Conservation (phyloP, 768 basidiomycete genomes). For the Cystoderma amianthinum region DNA sequence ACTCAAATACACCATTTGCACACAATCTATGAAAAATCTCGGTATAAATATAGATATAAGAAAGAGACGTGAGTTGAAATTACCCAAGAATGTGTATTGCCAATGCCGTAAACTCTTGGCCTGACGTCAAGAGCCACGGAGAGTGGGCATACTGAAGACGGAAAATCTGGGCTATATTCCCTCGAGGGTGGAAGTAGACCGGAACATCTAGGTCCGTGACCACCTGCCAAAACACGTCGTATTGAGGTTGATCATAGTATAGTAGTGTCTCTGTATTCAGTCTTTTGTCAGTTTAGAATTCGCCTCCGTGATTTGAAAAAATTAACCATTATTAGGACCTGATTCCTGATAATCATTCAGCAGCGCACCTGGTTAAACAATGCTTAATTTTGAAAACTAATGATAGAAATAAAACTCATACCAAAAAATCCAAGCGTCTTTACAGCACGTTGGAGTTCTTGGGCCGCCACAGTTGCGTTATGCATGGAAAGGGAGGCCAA, state of each 20-base stretch:
- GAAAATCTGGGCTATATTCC: constrained; percentile 17
- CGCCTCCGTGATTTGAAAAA: neutral
- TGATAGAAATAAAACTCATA: constrained; percentile 2
- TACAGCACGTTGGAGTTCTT: constrained; percentile 31
- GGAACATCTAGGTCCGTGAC: constrained; percentile 31
- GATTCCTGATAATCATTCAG: constrained; percentile 39
- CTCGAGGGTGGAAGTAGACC: constrained; percentile 29
- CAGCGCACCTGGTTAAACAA: constrained; percentile 20
- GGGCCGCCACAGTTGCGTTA: constrained; percentile 30
- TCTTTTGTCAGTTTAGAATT: neutral
- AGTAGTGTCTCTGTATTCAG: constrained; percentile 21
- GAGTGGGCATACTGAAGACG: constrained; percentile 22
- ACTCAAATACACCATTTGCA: constrained; percentile 34
- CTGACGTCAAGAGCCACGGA: constrained; percentile 21
- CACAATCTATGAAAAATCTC: constrained; percentile 14
- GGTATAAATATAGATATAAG: neutral
- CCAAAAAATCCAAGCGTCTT: constrained; percentile 32
- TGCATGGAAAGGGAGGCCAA: constrained; percentile 39
- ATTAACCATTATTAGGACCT: constrained; percentile 27
- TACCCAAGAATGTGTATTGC: constrained; percentile 33
- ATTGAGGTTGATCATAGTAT: constrained; percentile 30
- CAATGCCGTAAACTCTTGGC: constrained; percentile 28
- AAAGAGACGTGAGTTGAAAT: too few relatives aligned
- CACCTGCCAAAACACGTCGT: constrained; percentile 29
- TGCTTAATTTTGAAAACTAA: neutral